Evolutionary conservation across 1,284 basidiomycete genomes (phyloP).

Genomic region (Malassezia yamatoensis): DNA sequence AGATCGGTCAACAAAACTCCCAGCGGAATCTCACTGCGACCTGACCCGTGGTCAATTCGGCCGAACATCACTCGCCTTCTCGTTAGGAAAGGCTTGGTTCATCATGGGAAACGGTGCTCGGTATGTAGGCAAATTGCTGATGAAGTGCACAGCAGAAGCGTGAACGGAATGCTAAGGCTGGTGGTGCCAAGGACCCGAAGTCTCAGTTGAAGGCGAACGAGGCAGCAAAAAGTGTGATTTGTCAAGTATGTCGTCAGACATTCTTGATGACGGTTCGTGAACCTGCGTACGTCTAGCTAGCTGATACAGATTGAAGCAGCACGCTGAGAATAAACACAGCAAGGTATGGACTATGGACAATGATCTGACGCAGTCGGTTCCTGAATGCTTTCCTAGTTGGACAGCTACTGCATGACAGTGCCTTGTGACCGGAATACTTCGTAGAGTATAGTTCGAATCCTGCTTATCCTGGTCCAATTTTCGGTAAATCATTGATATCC

Average conservation of each 20-base stretch:
- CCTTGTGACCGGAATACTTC: neutral
- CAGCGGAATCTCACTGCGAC: neutral
- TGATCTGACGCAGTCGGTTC: constrained; percentile 6
- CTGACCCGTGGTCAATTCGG: neutral
- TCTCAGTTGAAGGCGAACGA: constrained; percentile 46
- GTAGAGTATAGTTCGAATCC: no score
- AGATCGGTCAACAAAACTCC: constrained; percentile 11
- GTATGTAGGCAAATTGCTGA: constrained; percentile 12
- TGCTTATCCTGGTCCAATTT: constrained; percentile 52
- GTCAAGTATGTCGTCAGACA: constrained; percentile 50
- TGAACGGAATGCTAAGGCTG: constrained; percentile 40
- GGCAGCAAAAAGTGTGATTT: constrained; percentile 51
- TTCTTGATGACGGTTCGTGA: constrained; percentile 52
- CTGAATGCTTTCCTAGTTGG: constrained; percentile 20
- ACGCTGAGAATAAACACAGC: constrained; percentile 34
- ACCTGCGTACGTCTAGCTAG: constrained; percentile 32
- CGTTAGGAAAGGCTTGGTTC: neutral
- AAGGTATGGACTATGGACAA: constrained; percentile 20
- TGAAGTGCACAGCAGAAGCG: constrained; percentile 45
- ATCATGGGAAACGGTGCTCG: constrained; percentile 38
- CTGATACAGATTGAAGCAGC: constrained; percentile 24
- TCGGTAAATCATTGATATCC: constrained; percentile 87
- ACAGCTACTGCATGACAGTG: neutral
- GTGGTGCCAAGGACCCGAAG: constrained; percentile 28
- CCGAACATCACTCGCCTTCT: neutral